Conservation (phyloP, 257 asterid species). For the Schizonepeta tenuifolia region DNA sequence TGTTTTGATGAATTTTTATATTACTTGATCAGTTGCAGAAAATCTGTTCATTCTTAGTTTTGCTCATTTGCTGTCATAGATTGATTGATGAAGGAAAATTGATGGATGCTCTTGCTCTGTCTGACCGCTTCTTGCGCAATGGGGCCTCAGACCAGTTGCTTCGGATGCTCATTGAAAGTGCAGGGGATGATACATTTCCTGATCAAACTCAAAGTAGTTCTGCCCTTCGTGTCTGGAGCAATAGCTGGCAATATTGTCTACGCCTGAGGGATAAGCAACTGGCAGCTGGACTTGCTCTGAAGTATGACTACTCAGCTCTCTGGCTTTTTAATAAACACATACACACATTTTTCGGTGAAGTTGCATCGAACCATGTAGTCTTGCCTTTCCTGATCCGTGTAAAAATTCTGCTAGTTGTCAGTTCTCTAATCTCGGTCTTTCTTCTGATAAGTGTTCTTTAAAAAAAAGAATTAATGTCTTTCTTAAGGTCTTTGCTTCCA, state of each 20-base stretch:
- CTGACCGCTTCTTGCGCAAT: slow-evolving; percentile 89
- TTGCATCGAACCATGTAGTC: slow-evolving; percentile 12
- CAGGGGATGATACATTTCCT: slow-evolving; percentile 56
- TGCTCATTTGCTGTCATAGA: slow-evolving; percentile 47
- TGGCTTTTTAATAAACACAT: slow-evolving; percentile 19
- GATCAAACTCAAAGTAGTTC: slow-evolving; percentile 62
- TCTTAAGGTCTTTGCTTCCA: slow-evolving; percentile 20
- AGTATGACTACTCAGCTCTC: slow-evolving; percentile 57
- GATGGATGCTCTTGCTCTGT: slow-evolving; percentile 92
- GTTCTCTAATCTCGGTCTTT: slow-evolving; percentile 9
- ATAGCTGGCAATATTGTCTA: slow-evolving; percentile 94
- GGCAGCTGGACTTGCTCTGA: slow-evolving; percentile 89
- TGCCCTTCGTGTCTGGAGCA: slow-evolving; percentile 68
- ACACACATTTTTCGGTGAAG: not conserved
- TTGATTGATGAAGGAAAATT: slow-evolving; percentile 88
- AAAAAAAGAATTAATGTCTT: not conserved
- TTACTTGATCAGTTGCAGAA: slow-evolving; percentile 11
- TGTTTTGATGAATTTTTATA: slow-evolving; percentile 1
- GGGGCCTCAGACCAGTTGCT: slow-evolving; percentile 96
- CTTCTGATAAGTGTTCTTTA: not conserved
- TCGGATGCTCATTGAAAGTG: slow-evolving; percentile 69
- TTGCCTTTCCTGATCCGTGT: slow-evolving; percentile 24
- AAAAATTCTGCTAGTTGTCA: slow-evolving; percentile 18
- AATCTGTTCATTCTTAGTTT: slow-evolving; percentile 16
- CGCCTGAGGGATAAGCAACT: slow-evolving; percentile 83